Conservation (phyloP, 768 basidiomycete genomes). For the Gyrodon lividus region DNA sequence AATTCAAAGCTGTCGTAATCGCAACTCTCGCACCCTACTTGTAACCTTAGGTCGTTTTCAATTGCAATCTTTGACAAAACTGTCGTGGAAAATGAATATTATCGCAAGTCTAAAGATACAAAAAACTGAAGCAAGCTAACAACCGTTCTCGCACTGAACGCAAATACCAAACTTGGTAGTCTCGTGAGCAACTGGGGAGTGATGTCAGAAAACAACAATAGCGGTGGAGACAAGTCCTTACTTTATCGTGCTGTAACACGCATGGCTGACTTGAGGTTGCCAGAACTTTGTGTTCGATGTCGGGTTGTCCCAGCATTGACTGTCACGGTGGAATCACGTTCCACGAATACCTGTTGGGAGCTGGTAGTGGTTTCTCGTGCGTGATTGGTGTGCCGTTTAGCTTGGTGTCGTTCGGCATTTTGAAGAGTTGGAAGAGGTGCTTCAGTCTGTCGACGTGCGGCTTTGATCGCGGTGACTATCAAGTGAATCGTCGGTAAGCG, state of each 20-base stretch:
- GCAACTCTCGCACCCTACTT: slow-evolving; percentile 15
- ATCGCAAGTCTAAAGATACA: slow-evolving; percentile 6
- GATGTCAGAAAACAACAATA: slow-evolving; percentile 7
- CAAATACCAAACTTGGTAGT: background rate
- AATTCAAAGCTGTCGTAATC: slow-evolving; percentile 32
- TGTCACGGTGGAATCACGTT: slow-evolving; percentile 28
- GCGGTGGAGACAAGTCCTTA: background rate
- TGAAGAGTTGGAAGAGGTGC: slow-evolving; percentile 19
- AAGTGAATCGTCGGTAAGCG: slow-evolving; percentile 5
- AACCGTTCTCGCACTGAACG: background rate
- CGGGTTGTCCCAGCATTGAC: slow-evolving; percentile 28
- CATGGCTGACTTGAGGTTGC: slow-evolving; percentile 37
- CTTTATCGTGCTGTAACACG: slow-evolving; percentile 35
- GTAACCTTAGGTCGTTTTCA: slow-evolving; percentile 23
- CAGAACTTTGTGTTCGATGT: slow-evolving; percentile 30
- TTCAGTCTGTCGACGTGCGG: slow-evolving; percentile 14
- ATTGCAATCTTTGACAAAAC: slow-evolving; percentile 12
- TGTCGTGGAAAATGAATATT: slow-evolving; percentile 13
- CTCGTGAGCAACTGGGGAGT: background rate
- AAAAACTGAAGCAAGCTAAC: background rate
- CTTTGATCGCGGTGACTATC: slow-evolving; percentile 28
- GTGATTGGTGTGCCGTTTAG: slow-evolving; percentile 31
- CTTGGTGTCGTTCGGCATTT: slow-evolving; percentile 19
- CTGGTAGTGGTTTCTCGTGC: slow-evolving; percentile 14
- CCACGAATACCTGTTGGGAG: slow-evolving; percentile 28